phyloP scores from a whole-genome alignment of 1,139 yeast genomes.

The Diutina mesorugosa region DNA sequence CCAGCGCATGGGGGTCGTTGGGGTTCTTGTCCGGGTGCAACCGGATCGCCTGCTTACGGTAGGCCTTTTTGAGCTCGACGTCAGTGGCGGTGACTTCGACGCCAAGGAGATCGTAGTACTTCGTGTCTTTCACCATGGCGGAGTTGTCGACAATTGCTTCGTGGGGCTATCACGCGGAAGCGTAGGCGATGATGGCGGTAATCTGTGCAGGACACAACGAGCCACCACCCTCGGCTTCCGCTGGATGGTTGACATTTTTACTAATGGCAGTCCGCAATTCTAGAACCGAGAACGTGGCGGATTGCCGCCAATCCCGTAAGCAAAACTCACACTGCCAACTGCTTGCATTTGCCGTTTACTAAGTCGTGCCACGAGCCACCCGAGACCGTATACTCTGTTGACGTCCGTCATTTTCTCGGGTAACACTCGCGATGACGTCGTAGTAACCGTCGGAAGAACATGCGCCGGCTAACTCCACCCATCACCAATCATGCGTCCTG shows the following conservation, averaged over 20 bases:
- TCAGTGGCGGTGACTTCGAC: conserved; percentile 12
- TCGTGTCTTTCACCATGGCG: conserved; percentile 14
- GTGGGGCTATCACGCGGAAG: background rate
- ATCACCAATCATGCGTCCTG: too few species aligned
- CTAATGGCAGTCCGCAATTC: too few species aligned
- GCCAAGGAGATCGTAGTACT: conserved; percentile 14
- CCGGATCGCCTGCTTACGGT: conserved; percentile 15
- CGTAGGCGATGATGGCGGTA: background rate
- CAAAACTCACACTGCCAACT: too few species aligned
- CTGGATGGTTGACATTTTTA: too few species aligned
- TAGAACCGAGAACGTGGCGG: too few species aligned
- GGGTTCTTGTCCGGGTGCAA: conserved; percentile 18
- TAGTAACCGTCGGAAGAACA: background rate
- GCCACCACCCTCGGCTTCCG: too few species aligned
- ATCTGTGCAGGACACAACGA: background rate
- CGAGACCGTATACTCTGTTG: too few species aligned
- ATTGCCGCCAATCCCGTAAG: too few species aligned
- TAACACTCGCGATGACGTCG: background rate
- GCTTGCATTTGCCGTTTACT: too few species aligned
- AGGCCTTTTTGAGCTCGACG: conserved; percentile 15
- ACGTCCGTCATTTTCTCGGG: background rate
- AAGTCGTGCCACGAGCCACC: too few species aligned
- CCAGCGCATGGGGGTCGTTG: conserved; percentile 15
- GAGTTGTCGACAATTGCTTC: background rate
- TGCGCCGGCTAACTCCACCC: background rate